phyloP scores from a whole-genome alignment of 2,329 filamentous ascomycete species.

The Calonectria pauciramosa region DNA sequence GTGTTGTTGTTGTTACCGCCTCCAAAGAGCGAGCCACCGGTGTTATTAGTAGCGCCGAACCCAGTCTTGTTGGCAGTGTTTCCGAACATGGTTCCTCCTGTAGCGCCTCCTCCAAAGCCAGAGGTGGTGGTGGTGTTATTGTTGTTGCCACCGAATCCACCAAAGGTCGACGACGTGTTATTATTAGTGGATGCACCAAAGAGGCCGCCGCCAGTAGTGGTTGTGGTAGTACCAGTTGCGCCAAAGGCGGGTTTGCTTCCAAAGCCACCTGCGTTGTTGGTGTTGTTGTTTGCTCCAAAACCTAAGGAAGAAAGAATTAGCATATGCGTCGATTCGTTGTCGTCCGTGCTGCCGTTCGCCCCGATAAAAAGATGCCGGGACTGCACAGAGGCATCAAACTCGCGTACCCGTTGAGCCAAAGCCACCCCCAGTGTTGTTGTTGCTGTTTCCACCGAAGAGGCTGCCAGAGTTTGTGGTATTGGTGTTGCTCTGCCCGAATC shows the following conservation, averaged over 20 bases:
- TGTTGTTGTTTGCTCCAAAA: conserved; percentile 54
- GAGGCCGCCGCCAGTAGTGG: conserved; percentile 57
- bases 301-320: conserved; percentile 43
- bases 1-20: conserved; percentile 46
- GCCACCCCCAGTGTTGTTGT: conserved; percentile 48
- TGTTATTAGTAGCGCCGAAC: conserved; percentile 61
- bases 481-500: conserved; percentile 59
- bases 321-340: conserved; percentile 24
- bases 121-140: conserved; percentile 52
- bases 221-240: conserved; percentile 57
- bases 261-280: conserved; percentile 54
- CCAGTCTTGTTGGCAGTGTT: conserved; percentile 59
- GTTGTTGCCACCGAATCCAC: conserved; percentile 56
- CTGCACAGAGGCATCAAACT: conserved; percentile 27
- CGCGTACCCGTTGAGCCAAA: conserved; percentile 54
- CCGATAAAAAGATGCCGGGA: conserved; percentile 36
- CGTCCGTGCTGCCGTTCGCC: conserved; percentile 26
- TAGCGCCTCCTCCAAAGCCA: conserved; percentile 56
- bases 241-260: conserved; percentile 68
- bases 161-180: conserved; percentile 54
- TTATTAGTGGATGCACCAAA: conserved; percentile 60
- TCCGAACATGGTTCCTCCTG: conserved; percentile 68
- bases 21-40: conserved; percentile 63
- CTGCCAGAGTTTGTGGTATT: conserved; percentile 51
- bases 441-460: conserved; percentile 60